phyloP scores from a whole-genome alignment of 139 green algal species.

The Chlorella sorokiniana region DNA sequence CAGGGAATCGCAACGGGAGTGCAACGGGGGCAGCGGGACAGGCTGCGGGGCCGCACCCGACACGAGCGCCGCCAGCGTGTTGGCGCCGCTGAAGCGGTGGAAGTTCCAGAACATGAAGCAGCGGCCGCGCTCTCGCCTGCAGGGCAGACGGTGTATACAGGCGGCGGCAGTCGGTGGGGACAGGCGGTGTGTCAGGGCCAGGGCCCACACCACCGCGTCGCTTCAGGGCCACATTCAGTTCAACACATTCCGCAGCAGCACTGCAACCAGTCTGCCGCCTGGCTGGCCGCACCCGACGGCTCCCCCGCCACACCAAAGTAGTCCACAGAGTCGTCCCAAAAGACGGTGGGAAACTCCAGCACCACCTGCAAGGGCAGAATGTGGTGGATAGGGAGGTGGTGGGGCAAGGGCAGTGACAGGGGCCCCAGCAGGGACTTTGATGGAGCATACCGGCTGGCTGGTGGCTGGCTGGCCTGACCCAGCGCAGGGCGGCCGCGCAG shows the following conservation, averaged over 20 bases:
- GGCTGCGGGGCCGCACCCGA: slow-evolving; percentile 38
- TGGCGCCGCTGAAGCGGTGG: slow-evolving; percentile 48
- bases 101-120: slow-evolving; percentile 93
- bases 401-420: neutral
- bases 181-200: too few species aligned
- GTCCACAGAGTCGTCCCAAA: slow-evolving; percentile 79
- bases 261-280: too few species aligned
- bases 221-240: too few species aligned
- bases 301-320: slow-evolving; percentile 78
- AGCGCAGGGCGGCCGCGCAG: too few species aligned
- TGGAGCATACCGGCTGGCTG: too few species aligned
- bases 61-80: slow-evolving; percentile 63
- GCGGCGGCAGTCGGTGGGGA: too few species aligned
- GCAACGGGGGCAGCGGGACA: neutral
- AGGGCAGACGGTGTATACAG: too few species aligned
- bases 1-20: neutral
- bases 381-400: neutral
- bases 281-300: neutral
- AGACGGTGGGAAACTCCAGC: slow-evolving; percentile 79
- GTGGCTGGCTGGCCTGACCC: too few species aligned
- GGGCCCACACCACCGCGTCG: too few species aligned
- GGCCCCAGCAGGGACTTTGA: too few species aligned
- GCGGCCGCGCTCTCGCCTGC: slow-evolving; percentile 50
- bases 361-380: slow-evolving; percentile 53
- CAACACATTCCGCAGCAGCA: neutral